Evolutionary conservation across 2,329 filamentous ascomycete species (phyloP), one percentile per base, ranked within the genome.

Genomic region (Aspergillus pseudonomiae): DNA sequence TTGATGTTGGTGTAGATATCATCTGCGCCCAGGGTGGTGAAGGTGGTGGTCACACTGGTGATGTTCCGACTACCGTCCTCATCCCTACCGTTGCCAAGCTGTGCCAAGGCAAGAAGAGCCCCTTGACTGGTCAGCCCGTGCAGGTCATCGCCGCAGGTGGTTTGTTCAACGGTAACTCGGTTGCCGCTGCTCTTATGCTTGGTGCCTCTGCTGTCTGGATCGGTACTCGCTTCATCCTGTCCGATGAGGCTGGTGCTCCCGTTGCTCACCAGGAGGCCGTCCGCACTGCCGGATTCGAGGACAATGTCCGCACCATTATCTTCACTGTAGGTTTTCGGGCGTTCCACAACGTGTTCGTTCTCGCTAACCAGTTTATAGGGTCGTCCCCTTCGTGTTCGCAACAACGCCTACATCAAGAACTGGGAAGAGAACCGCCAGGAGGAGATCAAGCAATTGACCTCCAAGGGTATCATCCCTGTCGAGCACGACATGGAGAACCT

Each of bases 11-110:
- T 69, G 92, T 89, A 72, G 95, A 99, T 81, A 91, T 99, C 74
- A 98, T 99, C 83, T 98, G 94, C 84, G 95, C 95, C 59, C 95
- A 99, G 84, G 95, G 95, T 77, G 94, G 95, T 73, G 95, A 99
- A 84, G 95, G 95, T 68, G 95, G 95, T 78, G 95, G 95, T 70
- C 94, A 97, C 85, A 97, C 93, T 16, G 95, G 95, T 74, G 91
- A 97, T 79, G 91, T 97, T 45, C 93, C 95, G 68, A 98, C 94
- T 32, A 88, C 92, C 1, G 83, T 99, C 70, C 89, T 99, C 67
- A 98, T 98, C 78, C 95, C 95, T 60, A 90, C 94, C 63, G 93
- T 96, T 65, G 94, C 93, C 73, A 88, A 94, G 72, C 85, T 94
- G 72, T 89, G 88, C 83, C 86, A 91, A 80, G 90, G 90, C 76